Evolutionary conservation across 176 grass and related monocot genomes (phyloP), one percentile per base, ranked within the genome.

Genomic region (Oryza glumipatula): DNA sequence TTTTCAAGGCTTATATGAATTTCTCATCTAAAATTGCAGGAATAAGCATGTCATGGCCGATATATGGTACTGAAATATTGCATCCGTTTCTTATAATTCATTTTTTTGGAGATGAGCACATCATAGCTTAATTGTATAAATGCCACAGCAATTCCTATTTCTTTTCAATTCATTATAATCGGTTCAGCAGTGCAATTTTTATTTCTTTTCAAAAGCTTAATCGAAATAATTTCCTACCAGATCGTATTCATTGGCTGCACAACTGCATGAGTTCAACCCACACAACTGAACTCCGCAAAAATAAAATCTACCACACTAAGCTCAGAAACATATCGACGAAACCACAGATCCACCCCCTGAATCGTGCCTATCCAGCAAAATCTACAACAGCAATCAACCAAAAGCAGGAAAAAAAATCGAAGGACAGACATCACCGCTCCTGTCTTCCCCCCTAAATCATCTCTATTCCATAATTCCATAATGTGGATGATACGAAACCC

Each of bases 11-110:
- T 33, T 72, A 72, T 16, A 56, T 56, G 66, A 69, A 23, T 12
- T 38, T 56, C 12, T 38, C 35, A 15, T 32, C 10, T 0, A 22
- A 14, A 52, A 67, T 48, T 47, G 54, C 6, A 63, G 26, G 6
- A 15, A 28, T 32, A 11, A 5, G 21, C 64, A 65, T 48, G 7
- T 17, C 33, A 68, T 32, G 47, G 30, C 51, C 11, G 4, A 63
- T 63, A 63, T 23, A n/a, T 24, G 68, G 3, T 43, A 68, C 78
- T 75, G 46, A 75, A 76, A 76, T 69, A 9, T 30, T 43, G 11
- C 22, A n/a, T 60, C 11, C 30, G 30, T 32, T 32, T 32, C 30
- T 32, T 32, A 32, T 32, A 5, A 83, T 14, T 43, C 66, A 73
- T 15, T 65, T 7, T 7, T 43, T 12, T 5, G 0, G 2, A 22